Evolutionary conservation across 257 asterid species (phyloP).

Genomic region (Leptodermis oblonga): DNA sequence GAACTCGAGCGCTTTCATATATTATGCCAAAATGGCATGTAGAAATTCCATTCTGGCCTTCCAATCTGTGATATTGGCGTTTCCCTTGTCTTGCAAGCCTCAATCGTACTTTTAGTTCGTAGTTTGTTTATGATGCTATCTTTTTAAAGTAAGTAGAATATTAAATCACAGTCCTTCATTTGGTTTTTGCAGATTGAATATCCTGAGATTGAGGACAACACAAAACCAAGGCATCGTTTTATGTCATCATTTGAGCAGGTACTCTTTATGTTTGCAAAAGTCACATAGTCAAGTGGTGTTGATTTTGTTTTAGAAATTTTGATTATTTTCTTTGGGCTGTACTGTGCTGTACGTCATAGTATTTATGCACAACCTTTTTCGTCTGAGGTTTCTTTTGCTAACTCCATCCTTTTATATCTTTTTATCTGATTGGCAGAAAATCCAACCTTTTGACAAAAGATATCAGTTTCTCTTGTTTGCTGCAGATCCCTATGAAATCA

Average conservation of each 20-base stretch:
- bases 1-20: neutral
- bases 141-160: conserved; percentile 1
- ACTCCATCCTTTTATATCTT: neutral
- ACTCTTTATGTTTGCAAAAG: conserved; percentile 8
- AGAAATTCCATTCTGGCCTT: neutral
- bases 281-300: neutral
- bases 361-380: neutral
- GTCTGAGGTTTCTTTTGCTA: neutral
- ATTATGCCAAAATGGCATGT: neutral
- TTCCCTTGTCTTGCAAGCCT: neutral
- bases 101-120: neutral
- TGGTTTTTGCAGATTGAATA: conserved; percentile 72
- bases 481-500: conserved; percentile 93
- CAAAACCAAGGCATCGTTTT: conserved; percentile 95
- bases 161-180: neutral
- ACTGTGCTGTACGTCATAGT: neutral
- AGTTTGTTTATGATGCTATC: neutral
- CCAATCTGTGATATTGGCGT: neutral
- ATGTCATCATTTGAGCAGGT: conserved; percentile 99
- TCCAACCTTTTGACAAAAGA: conserved; percentile 74
- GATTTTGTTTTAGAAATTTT: neutral
- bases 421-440: conserved; percentile 46
- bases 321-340: neutral
- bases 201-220: conserved; percentile 95
- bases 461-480: conserved; percentile 92